Conservation (phyloP, 495 filamentous ascomycete genomes). For the Penicillium maclennaniae region DNA sequence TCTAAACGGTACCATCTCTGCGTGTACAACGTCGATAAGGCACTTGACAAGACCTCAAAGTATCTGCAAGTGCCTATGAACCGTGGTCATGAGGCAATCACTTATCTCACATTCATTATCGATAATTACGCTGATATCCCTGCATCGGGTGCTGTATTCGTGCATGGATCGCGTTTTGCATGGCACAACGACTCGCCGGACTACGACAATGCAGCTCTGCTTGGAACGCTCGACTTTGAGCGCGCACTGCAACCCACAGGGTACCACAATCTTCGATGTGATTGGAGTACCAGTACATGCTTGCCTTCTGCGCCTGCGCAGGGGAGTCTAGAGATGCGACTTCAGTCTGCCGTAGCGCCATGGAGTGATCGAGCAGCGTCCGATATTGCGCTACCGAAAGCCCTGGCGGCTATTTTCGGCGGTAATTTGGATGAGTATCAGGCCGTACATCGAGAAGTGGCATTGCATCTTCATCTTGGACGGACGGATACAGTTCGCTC, state of each 20-base stretch:
- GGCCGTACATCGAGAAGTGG: not conserved
- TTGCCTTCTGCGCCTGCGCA: slow-evolving; percentile 27
- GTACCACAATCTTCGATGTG: slow-evolving; percentile 46
- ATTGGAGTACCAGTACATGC: slow-evolving; percentile 43
- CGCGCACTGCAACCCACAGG: slow-evolving; percentile 31
- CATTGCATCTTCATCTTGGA: slow-evolving; percentile 22
- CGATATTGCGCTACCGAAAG: slow-evolving; percentile 30
- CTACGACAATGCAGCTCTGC: slow-evolving; percentile 40
- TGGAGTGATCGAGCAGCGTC: slow-evolving; percentile 40
- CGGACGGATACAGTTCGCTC: slow-evolving; percentile 34
- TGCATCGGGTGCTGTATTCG: slow-evolving; percentile 39
- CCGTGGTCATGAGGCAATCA: slow-evolving; percentile 66
- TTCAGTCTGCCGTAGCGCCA: slow-evolving; percentile 33
- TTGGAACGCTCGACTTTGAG: slow-evolving; percentile 29
- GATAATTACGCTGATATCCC: slow-evolving; percentile 62
- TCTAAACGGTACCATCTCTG: slow-evolving; percentile 37
- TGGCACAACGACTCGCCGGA: slow-evolving; percentile 44
- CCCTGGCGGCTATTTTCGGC: slow-evolving; percentile 34
- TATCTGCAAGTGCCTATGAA: slow-evolving; percentile 56
- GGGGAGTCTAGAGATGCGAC: slow-evolving; percentile 35
- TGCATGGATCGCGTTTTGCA: slow-evolving; percentile 41
- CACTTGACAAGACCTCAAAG: slow-evolving; percentile 29
- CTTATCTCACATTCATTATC: slow-evolving; percentile 64
- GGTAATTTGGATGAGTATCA: slow-evolving; percentile 7
- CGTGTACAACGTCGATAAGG: slow-evolving; percentile 55